Evolutionary conservation across 768 basidiomycete genomes (phyloP), one percentile per base, ranked within the genome.

Genomic region (Holtermanniella nyarrowii): DNA sequence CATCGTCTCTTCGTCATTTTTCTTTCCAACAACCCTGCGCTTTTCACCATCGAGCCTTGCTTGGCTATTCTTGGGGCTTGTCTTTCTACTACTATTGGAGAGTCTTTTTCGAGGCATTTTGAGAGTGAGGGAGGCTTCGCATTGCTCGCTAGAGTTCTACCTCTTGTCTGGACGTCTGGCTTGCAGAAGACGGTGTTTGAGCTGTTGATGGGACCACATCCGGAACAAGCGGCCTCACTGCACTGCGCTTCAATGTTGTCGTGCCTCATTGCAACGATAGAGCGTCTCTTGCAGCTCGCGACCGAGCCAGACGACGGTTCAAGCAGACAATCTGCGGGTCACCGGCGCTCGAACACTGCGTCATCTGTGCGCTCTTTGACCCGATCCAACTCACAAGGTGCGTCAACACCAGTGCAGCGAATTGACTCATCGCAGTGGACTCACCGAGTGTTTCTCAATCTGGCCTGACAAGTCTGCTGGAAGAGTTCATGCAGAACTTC

Each of bases 51-150:
- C 37, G 42, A 58, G 2, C 65, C 69, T 13, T 65, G 65, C 43
- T 44, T 71, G 14, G 57, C 61, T 2, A 62, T 71, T 18, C 49
- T 69, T 13, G 55, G 63, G 25, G 31, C 18, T 2, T 62, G 64
- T 39, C 39, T 65, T 39, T 50, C 53, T 2, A 83, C 42, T 78
- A 79, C 11, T 74, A 77, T 23, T 78, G 81, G 56, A 75, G 87
- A 39, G 74, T 88, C 81, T 1, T 95, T 90, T 73, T 77, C 74
- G 43, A 76, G 83, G 50, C 88, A 86, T 60, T 88, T 93, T 58
- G 89, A 91, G 66, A 74, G 85, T 0, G 81, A 86, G 31, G 83
- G 82, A 48, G 90, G 90, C 7, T 93, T 88, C 84, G 81, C 76
- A 43, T 76, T 84, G 2, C 66, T 93, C 27, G 83, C 81, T 65